These are phyloP conservation scores for Metschnikowia lachancei DNA, from an alignment of 805 yeast species.

Conservation along the genomic window DNA sequence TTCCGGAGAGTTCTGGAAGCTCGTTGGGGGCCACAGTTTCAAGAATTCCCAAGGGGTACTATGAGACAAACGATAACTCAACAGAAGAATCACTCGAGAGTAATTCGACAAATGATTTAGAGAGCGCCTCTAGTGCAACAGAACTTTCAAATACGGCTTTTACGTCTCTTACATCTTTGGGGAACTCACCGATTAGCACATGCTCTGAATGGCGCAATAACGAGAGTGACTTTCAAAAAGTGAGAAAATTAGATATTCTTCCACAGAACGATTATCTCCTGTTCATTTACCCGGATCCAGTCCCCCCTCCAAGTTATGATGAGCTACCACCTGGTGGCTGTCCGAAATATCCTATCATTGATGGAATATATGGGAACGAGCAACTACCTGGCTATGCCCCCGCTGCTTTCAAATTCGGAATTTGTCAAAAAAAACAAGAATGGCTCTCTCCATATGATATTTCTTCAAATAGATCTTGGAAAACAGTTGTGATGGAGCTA, in stretches of 20 bases:
- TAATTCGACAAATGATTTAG: neutral
- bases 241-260: neutral
- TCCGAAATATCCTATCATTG: conserved; percentile 35
- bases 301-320: conserved; percentile 37
- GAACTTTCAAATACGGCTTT: neutral
- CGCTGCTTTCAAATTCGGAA: conserved; percentile 57
- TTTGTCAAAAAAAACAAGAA: conserved; percentile 65
- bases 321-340: conserved; percentile 45
- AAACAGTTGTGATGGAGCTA: conserved; percentile 61
- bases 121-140: neutral
- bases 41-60: neutral
- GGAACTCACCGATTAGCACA: neutral
- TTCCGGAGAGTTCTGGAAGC: neutral
- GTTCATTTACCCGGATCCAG: conserved; percentile 39
- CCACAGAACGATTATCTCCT: conserved; percentile 22
- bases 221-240: neutral
- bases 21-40: neutral
- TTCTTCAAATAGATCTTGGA: conserved; percentile 70
- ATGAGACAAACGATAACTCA: neutral
- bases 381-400: conserved; percentile 64
- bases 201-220: neutral
- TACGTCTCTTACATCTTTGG: neutral
- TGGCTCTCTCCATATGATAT: conserved; percentile 76
- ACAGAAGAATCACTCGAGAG: neutral
- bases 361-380: conserved; percentile 26